Evolutionary conservation across 352 stramenopile genomes (phyloP), one percentile per base, ranked within the genome.

Genomic region (Pythium monospermum): DNA sequence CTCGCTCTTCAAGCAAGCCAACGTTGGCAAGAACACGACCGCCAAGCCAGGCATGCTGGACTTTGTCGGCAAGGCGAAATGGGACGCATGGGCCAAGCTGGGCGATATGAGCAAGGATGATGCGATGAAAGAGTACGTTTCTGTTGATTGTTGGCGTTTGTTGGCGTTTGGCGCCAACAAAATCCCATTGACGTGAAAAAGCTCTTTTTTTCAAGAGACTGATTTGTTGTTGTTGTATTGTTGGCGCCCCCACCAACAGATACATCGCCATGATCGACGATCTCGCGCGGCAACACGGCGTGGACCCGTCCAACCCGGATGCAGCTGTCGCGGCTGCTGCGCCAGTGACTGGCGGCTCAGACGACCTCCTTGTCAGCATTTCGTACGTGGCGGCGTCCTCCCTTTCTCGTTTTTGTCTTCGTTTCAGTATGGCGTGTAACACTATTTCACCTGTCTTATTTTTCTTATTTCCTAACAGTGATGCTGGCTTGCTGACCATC

Each of bases 21-120:
- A 83, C 26, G 44, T 55, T 4, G 83, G 80, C 52, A 68, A 72
- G 45, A 86, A 83, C 65, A 68, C 68, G n/a, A 78, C 76, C 11
- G 35, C 59, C n/a, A 74, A 76, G 37, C 83, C 83, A 0, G 76
- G 79, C 16, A 85, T 91, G 71, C 69, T 93, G 51, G 80, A 93
- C 65, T 89, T 90, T 64, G 78, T 93, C n/a, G 71, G 71, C 45
- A 78, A 78, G 19, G 83, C 83, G 37, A 93, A 91, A 58, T 91
- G 83, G 77, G 83, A 91, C 60, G 79, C 83, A 15, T 93, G 83
- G 83, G 61, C 52, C 6, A 68, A 71, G 28, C 77, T 91, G 25
- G 75, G 80, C 31, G 64, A 85, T 50, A 75, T 93, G 70, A 59
- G 51, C 11, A 64, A 76, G 46, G 75, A 87, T 22, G 78, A 91